Evolutionary conservation across 768 basidiomycete species (phyloP).

Genomic region (Mycena alexandri): DNA sequence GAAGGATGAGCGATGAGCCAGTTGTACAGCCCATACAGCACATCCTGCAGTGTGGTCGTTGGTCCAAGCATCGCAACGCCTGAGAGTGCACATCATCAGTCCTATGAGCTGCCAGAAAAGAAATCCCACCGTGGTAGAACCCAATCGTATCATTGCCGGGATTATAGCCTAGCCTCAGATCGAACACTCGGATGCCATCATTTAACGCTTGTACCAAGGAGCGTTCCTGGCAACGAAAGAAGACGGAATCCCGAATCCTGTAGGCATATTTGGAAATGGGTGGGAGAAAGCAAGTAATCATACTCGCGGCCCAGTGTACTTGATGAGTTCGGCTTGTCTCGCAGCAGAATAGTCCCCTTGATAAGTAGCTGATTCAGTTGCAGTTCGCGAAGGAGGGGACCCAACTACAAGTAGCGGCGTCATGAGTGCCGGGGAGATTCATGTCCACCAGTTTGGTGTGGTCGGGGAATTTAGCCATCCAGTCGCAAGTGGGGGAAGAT

Average conservation of each 20-base stretch:
- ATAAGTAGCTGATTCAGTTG: neutral
- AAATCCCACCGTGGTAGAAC: conserved; percentile 25
- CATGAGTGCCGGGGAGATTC: conserved; percentile 49
- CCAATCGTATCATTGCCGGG: conserved; percentile 32
- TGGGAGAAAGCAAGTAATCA: neutral
- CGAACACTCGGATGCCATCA: conserved; percentile 31
- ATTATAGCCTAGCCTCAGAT: conserved; percentile 30
- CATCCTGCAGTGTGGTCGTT: conserved; percentile 61
- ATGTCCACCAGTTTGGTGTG: conserved; percentile 39
- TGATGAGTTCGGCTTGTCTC: conserved; percentile 34
- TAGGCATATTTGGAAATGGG: too few species aligned
- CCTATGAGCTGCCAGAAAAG: too few species aligned
- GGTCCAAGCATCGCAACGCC: conserved; percentile 55
- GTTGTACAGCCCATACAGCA: conserved; percentile 62
- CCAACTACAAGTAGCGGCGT: conserved; percentile 39
- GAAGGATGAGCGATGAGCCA: conserved; percentile 66
- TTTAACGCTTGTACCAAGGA: conserved; percentile 28
- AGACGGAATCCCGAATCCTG: conserved; percentile 15
- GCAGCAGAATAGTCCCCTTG: conserved; percentile 41
- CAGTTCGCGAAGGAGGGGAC: neutral
- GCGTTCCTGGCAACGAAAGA: conserved; percentile 31
- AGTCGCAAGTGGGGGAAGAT: conserved; percentile 34
- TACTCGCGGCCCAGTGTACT: conserved; percentile 38
- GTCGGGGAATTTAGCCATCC: conserved; percentile 42
- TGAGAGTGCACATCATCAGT: too few species aligned